phyloP scores from a whole-genome alignment of 345 rosid genomes.

The Citrus glauca region DNA sequence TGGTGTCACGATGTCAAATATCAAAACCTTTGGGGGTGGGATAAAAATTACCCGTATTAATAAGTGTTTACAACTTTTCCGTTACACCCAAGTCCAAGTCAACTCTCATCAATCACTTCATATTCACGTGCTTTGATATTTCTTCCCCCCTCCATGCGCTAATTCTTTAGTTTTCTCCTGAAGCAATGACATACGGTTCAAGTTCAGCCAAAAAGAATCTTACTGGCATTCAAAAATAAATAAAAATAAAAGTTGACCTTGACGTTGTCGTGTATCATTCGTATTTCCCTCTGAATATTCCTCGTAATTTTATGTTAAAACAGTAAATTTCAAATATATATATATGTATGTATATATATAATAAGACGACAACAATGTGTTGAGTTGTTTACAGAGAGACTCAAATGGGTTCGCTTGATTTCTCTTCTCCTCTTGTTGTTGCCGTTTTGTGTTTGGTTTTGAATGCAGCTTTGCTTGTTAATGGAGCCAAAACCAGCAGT shows the following conservation, averaged over 20 bases:
- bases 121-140: not conserved
- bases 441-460: conserved; percentile 35
- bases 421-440: conserved; percentile 7
- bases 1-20: no score
- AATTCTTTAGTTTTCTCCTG: not conserved
- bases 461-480: conserved; percentile 36
- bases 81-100: not conserved
- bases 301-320: not conserved
- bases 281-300: conserved; percentile 24
- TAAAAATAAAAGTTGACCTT: conserved; percentile 4
- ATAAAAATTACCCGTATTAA: no score
- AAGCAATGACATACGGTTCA: not conserved
- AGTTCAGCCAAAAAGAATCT: not conserved
- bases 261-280: not conserved
- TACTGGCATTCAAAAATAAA: not conserved
- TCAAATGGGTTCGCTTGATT: conserved; percentile 25
- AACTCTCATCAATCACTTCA: not conserved
- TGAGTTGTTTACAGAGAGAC: not conserved
- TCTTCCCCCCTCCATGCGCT: no score
- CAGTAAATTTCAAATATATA: not conserved
- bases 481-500: conserved; percentile 70
- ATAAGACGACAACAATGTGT: not conserved
- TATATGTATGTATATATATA: not conserved
- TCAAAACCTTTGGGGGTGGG: no score
- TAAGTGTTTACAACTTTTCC: no score